Evolutionary conservation across 2,329 filamentous ascomycete species (phyloP).

Genomic region (Clathrospora elynae): DNA sequence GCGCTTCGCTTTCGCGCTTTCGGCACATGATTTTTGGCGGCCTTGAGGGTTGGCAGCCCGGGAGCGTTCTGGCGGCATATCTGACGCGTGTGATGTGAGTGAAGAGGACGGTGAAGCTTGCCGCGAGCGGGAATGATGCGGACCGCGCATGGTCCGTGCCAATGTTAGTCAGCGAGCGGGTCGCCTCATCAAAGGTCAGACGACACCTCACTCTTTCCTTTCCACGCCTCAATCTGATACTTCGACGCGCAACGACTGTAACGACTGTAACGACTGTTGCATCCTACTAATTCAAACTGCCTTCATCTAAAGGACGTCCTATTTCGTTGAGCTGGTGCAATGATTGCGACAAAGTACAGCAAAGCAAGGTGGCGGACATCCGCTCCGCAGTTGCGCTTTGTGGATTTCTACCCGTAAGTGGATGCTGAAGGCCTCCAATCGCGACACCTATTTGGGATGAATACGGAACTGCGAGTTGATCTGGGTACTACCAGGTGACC

Average conservation of each 20-base stretch:
- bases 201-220: neutral
- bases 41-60: conserved; percentile 31
- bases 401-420: no score
- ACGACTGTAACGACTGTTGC: neutral
- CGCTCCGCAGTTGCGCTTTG: no score
- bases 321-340: no score
- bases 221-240: neutral
- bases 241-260: neutral
- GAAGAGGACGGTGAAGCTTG: conserved; percentile 2
- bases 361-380: no score
- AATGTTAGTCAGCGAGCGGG: conserved; percentile 10
- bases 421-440: no score
- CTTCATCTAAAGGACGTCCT: no score
- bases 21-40: conserved; percentile 61
- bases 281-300: neutral
- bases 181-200: neutral
- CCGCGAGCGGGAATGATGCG: neutral
- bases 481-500: no score
- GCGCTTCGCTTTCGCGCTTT: conserved; percentile 63
- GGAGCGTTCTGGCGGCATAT: conserved; percentile 50
- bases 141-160: neutral
- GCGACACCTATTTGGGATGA: no score
- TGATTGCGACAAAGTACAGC: no score
- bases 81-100: neutral
- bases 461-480: no score